Percentiles rank a stretch among this genome's conserved stretches.
These are phyloP conservation scores for Dryadomyces sulphureus DNA, from an alignment of 2,329 filamentous ascomycete genomes.

Conservation along the genomic window DNA sequence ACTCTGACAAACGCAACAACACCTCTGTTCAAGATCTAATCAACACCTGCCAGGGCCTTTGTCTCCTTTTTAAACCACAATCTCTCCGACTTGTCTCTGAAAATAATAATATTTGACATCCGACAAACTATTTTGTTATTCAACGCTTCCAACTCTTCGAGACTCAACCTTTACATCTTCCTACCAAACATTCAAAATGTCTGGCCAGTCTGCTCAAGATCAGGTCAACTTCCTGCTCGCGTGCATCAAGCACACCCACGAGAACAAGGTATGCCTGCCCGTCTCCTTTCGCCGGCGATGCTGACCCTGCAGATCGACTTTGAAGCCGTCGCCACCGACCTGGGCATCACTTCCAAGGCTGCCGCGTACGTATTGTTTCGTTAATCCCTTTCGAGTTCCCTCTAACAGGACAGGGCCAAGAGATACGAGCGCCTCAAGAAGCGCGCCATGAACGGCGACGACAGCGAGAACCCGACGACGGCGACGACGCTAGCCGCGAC, in stretches of 20 bases:
- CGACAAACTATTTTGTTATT: background rate
- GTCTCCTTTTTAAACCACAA: too few relatives aligned
- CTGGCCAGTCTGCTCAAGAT: constrained; percentile 28
- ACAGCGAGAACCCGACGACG: background rate
- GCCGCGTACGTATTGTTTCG: constrained; percentile 44
- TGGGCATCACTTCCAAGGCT: constrained; percentile 46
- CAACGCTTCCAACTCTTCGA: background rate
- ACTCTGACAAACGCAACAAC: too few relatives aligned
- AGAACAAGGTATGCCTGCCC: constrained; percentile 37
- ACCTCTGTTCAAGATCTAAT: too few relatives aligned
- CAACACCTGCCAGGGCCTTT: too few relatives aligned
- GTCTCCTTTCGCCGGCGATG: background rate
- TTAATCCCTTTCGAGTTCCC: background rate
- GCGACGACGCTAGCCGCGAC: background rate
- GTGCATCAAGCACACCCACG: constrained; percentile 45
- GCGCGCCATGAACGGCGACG: background rate
- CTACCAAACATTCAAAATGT: background rate
- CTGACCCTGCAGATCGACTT: constrained; percentile 43
- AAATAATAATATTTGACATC: too few relatives aligned
- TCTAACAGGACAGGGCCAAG: constrained; percentile 36
- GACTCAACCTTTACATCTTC: background rate
- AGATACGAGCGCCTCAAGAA: constrained; percentile 46
- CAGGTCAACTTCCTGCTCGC: constrained; percentile 49
- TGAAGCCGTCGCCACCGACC: constrained; percentile 46
- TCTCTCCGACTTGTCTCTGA: too few relatives aligned